phyloP scores from a whole-genome alignment of 1,284 basidiomycete genomes.

The Microbotryum saponariae region DNA sequence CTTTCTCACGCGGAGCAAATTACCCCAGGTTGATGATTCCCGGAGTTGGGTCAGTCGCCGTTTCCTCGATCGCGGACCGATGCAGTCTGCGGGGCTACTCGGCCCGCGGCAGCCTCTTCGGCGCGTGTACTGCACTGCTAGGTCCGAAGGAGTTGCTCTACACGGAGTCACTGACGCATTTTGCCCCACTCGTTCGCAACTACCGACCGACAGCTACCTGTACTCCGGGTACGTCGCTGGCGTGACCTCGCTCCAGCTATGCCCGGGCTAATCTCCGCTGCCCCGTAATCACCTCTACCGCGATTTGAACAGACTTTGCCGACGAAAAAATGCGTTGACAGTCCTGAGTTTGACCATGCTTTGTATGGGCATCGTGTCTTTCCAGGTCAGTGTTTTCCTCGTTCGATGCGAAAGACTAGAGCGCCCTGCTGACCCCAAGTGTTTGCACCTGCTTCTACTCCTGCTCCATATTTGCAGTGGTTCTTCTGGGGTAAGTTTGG shows the following conservation, averaged over 20 bases:
- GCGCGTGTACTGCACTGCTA: too few species aligned
- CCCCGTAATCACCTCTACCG: not conserved
- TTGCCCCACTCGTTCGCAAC: conserved; percentile 1
- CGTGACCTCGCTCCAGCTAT: too few species aligned
- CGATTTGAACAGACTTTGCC: conserved; percentile 51
- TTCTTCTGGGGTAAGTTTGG: conserved; percentile 40
- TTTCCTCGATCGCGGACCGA: too few species aligned
- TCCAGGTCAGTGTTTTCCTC: conserved; percentile 49
- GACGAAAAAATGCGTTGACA: conserved; percentile 54
- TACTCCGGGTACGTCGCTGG: conserved; percentile 54
- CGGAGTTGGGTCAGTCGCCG: conserved; percentile 53
- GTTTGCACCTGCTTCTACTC: not conserved
- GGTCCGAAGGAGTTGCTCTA: too few species aligned
- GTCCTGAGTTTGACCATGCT: conserved; percentile 47
- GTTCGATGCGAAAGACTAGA: not conserved
- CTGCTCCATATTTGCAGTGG: conserved; percentile 27
- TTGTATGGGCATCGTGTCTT: conserved; percentile 56
- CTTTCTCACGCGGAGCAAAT: not conserved
- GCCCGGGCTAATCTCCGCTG: not conserved
- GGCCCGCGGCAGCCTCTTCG: too few species aligned
- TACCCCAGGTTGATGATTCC: conserved; percentile 58
- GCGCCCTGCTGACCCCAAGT: not conserved
- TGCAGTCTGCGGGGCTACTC: too few species aligned
- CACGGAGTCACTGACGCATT: too few species aligned
- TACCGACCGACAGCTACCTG: conserved; percentile 53